Percentiles rank a stretch among this genome's conserved stretches.
Conservation (phyloP, 1,284 basidiomycete species). For the Ustilago curta region DNA sequence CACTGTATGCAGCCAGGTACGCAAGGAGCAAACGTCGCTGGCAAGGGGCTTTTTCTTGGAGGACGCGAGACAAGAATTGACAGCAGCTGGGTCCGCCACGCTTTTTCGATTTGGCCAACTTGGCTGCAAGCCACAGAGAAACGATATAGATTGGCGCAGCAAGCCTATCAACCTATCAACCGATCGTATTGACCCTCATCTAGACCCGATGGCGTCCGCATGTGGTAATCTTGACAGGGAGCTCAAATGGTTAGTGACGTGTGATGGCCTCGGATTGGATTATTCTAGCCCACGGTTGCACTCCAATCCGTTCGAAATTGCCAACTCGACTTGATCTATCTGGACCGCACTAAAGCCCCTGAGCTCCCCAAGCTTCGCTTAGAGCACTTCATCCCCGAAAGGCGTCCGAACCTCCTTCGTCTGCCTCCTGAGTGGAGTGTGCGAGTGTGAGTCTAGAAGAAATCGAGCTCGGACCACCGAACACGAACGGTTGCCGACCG, state of each 20-base stretch:
- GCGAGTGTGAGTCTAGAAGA: slow-evolving; percentile 2
- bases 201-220: too few relatives aligned
- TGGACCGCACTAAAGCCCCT: not conserved
- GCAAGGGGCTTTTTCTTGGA: slow-evolving; percentile 19
- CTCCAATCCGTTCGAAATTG: not conserved
- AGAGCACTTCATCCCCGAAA: slow-evolving; percentile 3
- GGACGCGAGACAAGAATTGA: not conserved
- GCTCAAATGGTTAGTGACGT: not conserved
- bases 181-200: too few relatives aligned
- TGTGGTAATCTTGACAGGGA: too few relatives aligned
- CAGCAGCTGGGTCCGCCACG: slow-evolving; percentile 7
- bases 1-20: slow-evolving; percentile 6
- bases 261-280: not conserved
- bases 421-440: not conserved
- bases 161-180: too few relatives aligned
- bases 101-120: too few relatives aligned
- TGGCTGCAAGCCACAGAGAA: too few relatives aligned
- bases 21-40: slow-evolving; percentile 11
- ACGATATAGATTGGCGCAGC: too few relatives aligned
- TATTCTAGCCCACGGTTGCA: not conserved
- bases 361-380: slow-evolving; percentile 33
- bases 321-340: not conserved
- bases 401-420: slow-evolving; percentile 2
- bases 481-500: not conserved
- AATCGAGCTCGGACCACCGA: not conserved